A percentile compares a stretch with the other conserved stretches of the same genome.
These are phyloP conservation scores for Chlamydomonas reinhardtii DNA, from an alignment of 163 green algal genomes.

Conservation along the genomic window DNA sequence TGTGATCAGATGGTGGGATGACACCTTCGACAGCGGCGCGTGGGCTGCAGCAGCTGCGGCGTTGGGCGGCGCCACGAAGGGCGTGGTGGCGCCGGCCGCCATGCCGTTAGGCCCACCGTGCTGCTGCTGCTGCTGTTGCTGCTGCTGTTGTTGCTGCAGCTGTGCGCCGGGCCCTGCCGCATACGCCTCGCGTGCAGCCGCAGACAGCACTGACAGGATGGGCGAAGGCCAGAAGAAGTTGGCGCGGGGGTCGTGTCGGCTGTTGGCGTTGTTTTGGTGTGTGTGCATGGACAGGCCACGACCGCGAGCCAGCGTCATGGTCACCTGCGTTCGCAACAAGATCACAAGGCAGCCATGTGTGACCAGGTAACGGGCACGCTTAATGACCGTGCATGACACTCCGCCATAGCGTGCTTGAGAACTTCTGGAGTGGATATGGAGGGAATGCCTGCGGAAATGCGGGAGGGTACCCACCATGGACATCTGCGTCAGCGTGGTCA, in stretches of 20 bases:
- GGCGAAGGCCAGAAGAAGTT: slow-evolving; percentile 31
- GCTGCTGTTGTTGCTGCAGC: too few relatives aligned
- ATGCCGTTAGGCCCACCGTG: too few relatives aligned
- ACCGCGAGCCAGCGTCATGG: slow-evolving; percentile 20
- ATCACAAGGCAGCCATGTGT: too few relatives aligned
- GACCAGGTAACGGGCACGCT: too few relatives aligned
- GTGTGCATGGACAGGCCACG: slow-evolving; percentile 13
- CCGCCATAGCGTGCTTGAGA: too few relatives aligned
- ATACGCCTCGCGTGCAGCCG: neutral
- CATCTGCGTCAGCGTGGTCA: slow-evolving; percentile 26
- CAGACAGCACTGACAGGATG: neutral
- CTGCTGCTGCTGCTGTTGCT: too few relatives aligned
- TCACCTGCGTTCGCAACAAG: neutral
- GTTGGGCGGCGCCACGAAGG: neutral
- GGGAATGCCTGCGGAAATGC: too few relatives aligned
- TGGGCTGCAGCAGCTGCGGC: neutral
- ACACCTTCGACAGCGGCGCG: neutral
- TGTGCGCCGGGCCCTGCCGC: too few relatives aligned
- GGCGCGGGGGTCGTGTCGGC: neutral
- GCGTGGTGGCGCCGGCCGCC: neutral
- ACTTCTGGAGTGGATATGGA: too few relatives aligned
- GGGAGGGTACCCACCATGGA: slow-evolving; percentile 21
- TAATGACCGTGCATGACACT: too few relatives aligned
- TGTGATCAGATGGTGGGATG: too few relatives aligned
- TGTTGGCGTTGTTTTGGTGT: neutral